Conservation (phyloP, 192 early-diverging fungal species). For the Gaertneriomyces sp. region DNA sequence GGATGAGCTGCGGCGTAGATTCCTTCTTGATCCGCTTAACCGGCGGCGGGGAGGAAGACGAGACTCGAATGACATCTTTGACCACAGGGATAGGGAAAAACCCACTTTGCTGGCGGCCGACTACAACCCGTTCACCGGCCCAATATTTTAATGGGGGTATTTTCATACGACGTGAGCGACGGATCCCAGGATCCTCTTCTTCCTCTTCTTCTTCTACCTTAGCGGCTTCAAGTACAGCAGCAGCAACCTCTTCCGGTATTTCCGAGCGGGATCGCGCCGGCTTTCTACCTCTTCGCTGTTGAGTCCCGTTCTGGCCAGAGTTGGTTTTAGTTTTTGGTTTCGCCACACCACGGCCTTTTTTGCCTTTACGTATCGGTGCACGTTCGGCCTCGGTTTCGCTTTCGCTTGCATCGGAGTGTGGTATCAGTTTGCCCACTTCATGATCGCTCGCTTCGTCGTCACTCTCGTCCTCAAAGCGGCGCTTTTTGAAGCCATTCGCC, state of each 20-base stretch:
- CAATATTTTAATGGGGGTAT: constrained; percentile 39
- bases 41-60: constrained; percentile 7
- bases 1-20: constrained; percentile 13
- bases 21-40: constrained; percentile 23
- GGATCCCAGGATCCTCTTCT: constrained; percentile 22
- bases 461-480: too few species aligned
- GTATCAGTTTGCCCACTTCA: too few species aligned
- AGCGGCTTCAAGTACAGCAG: neutral
- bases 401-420: too few species aligned
- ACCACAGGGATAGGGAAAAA: constrained; percentile 18
- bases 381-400: too few species aligned
- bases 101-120: constrained; percentile 17
- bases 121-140: constrained; percentile 33
- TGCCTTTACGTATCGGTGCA: too few species aligned
- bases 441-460: too few species aligned
- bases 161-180: constrained; percentile 28
- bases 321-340: too few species aligned
- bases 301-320: too few species aligned
- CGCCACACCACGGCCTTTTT: too few species aligned
- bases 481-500: too few species aligned
- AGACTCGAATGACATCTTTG: constrained; percentile 29
- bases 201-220: constrained; percentile 4
- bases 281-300: too few species aligned
- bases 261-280: neutral
- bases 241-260: constrained; percentile 4